Evolutionary conservation across 306 rosid species (phyloP), one percentile per base, ranked within the genome.

Genomic region (Abrus pulchellus): DNA sequence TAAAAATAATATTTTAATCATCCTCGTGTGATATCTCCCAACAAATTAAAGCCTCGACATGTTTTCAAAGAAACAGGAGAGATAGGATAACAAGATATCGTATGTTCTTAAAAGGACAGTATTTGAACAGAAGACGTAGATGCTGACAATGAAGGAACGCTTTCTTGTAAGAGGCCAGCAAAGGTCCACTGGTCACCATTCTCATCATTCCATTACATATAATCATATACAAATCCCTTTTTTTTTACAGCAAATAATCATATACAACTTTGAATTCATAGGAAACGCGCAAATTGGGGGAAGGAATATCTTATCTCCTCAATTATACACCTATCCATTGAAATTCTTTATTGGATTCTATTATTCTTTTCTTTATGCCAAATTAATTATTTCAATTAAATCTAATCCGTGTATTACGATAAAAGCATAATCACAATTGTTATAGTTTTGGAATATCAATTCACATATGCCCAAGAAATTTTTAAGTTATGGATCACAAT

Each of bases 101-200:
- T 63, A n/a, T 14, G 71, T 7, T 65, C 34, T 20, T 29, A 33
- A 66, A 67, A 30, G 65, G 55, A 59, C 9, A 28, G 27, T 29
- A 44, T 7, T 55, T 49, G 11, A 34, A 57, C 38, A 34, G 9
- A 14, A 20, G 40, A 56, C 53, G 44, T 54, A 43, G 75, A 53
- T 29, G 57, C 32, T 78, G 82, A 77, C 13, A 14, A 2, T 77
- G 82, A 67, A 77, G 57, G 1, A 77, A 52, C 63, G 13, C 38
- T 65, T 40, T 64, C 40, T 65, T 36, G 63, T 52, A 5, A 59
- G 59, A 32, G 48, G 60, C 5, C 43, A 74, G 9, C 29, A 62
- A 56, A 74, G 44, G 32, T 74, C 4, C 12, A 72, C 43, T 14
- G 0, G 60, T 45, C 7, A 7, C 57, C 48, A 75, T 61, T 75